Conservation (phyloP, 805 yeast species). For the Yamadazyma olivae region DNA sequence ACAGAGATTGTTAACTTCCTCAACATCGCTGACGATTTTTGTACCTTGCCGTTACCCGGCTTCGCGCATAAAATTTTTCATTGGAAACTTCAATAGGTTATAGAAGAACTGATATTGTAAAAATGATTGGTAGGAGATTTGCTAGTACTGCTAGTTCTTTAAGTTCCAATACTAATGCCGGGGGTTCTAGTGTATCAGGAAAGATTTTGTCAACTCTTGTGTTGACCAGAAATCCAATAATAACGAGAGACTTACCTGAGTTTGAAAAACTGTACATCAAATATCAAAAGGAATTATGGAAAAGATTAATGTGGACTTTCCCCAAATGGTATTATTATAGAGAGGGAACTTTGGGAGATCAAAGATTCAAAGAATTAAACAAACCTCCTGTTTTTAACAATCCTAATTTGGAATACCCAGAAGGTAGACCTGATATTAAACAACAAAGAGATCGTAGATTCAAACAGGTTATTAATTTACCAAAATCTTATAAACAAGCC, state of each 20-base stretch:
- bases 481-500: constrained; percentile 52
- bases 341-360: constrained; percentile 85
- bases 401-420: constrained; percentile 74
- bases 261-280: constrained; percentile 75
- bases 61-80: constrained; percentile 2
- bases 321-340: constrained; percentile 91
- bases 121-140: no score
- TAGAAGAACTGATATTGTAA: background rate
- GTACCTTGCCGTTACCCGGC: constrained; percentile 11
- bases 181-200: background rate
- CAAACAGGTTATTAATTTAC: constrained; percentile 76
- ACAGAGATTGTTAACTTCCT: no score
- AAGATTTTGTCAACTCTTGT: constrained; percentile 51
- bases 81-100: constrained; percentile 2
- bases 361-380: constrained; percentile 72
- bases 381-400: constrained; percentile 69
- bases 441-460: constrained; percentile 85
- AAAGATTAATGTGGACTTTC: constrained; percentile 95
- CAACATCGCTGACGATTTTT: no score
- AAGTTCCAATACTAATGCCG: no score
- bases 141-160: no score
- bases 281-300: constrained; percentile 84
- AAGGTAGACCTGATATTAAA: constrained; percentile 81
- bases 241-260: constrained; percentile 70
- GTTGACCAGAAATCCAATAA: constrained; percentile 78